Conservation (phyloP, 1,284 basidiomycete genomes). For the Puccinia coronata region DNA sequence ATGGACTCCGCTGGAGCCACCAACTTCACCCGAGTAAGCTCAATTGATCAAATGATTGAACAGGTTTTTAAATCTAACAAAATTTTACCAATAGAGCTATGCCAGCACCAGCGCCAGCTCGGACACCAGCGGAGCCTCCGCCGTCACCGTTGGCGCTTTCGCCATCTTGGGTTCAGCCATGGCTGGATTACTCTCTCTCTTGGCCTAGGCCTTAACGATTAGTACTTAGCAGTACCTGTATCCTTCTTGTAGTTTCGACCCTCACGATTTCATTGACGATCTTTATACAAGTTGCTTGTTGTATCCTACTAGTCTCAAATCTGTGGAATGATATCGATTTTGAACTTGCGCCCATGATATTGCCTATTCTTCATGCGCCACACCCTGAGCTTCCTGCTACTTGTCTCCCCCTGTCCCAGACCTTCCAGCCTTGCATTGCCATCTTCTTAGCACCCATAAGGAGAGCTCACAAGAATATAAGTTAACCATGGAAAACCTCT, state of each 20-base stretch:
- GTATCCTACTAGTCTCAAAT: neutral
- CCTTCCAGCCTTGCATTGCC: too few species aligned
- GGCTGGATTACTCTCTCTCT: neutral
- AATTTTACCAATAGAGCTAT: neutral
- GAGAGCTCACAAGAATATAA: too few species aligned
- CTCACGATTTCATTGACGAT: neutral
- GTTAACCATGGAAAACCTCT: too few species aligned
- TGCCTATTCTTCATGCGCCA: too few species aligned
- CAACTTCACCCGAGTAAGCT: slow-evolving; percentile 6
- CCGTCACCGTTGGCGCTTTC: neutral
- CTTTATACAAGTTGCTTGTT: neutral
- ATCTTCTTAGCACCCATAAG: too few species aligned
- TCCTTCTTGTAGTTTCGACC: neutral
- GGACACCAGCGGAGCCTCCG: neutral
- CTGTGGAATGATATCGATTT: neutral
- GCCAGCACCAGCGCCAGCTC: neutral
- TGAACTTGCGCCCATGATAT: neutral
- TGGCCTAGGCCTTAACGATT: neutral
- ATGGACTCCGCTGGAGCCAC: slow-evolving; percentile 19
- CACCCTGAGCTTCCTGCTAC: too few species aligned
- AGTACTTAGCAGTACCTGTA: neutral
- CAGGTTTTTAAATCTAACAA: neutral
- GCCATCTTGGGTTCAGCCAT: neutral
- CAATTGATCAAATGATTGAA: too few species aligned
- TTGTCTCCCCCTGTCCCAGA: too few species aligned